A percentile compares a stretch with the other conserved stretches of the same genome.
Conservation (phyloP, 1,284 basidiomycete genomes). For the Tetrapyrgos nigripes region DNA sequence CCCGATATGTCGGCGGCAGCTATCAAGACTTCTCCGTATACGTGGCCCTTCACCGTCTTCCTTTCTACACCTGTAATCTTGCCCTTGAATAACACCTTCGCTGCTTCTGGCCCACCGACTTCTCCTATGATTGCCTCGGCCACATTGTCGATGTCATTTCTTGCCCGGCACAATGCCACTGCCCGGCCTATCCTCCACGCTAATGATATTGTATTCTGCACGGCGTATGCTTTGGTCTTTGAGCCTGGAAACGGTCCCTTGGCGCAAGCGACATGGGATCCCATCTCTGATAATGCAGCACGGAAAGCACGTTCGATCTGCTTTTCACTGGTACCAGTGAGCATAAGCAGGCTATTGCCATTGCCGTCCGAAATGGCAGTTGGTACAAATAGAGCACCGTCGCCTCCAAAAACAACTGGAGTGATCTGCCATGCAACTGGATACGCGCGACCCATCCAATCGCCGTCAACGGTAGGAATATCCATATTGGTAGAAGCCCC, state of each 20-base stretch:
- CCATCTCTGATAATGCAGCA: conserved; percentile 49
- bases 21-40: conserved; percentile 57
- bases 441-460: conserved; percentile 58
- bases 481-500: conserved; percentile 42
- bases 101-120: conserved; percentile 47
- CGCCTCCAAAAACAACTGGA: conserved; percentile 45
- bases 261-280: conserved; percentile 32
- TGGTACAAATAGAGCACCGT: conserved; percentile 36
- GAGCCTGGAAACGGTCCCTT: conserved; percentile 25
- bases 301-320: conserved; percentile 40
- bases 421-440: conserved; percentile 42
- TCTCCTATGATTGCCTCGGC: conserved; percentile 54
- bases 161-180: conserved; percentile 46
- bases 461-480: conserved; percentile 46
- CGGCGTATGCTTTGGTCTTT: conserved; percentile 31
- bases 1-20: conserved; percentile 32
- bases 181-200: conserved; percentile 64
- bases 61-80: conserved; percentile 61
- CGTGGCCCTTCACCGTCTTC: conserved; percentile 51
- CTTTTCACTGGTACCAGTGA: conserved; percentile 35
- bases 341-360: conserved; percentile 44
- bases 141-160: conserved; percentile 52
- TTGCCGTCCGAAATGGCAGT: conserved; percentile 42
- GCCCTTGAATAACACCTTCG: conserved; percentile 57
- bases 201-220: conserved; percentile 59